These are phyloP conservation scores for Mentha longifolia DNA, from an alignment of 257 asterid genomes.

Conservation along the genomic window DNA sequence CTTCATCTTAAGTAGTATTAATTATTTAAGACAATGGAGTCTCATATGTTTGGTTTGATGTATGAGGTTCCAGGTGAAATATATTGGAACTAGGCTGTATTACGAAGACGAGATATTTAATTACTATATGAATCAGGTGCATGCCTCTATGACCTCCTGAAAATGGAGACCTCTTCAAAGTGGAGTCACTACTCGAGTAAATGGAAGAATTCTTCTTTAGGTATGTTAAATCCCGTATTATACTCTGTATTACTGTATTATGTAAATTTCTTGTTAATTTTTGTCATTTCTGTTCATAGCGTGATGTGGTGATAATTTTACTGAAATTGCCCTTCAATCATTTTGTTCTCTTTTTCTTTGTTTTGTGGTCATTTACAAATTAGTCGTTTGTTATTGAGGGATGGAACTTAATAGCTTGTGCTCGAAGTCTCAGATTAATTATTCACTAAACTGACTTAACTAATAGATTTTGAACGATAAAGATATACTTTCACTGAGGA, in stretches of 20 bases:
- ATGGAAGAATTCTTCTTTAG: constrained; percentile 34
- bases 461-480: no score
- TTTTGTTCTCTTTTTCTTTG: neutral
- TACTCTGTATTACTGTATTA: no score
- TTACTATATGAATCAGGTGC: constrained; percentile 45
- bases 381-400: neutral
- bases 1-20: neutral
- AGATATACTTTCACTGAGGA: no score
- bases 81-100: neutral
- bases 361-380: neutral
- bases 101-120: neutral
- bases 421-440: no score
- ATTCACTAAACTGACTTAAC: no score
- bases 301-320: neutral
- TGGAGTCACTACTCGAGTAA: constrained; percentile 40
- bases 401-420: neutral
- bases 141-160: constrained; percentile 60
- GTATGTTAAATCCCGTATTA: constrained; percentile 33
- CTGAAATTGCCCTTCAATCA: neutral
- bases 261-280: neutral
- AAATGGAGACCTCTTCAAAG: constrained; percentile 57
- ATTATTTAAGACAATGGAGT: neutral
- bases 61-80: neutral
- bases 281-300: constrained; percentile 13
- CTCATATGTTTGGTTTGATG: neutral